Base-by-base conservation (phyloP, 2,329 filamentous ascomycete genomes). In the Phialocephala subalpina region DNA sequence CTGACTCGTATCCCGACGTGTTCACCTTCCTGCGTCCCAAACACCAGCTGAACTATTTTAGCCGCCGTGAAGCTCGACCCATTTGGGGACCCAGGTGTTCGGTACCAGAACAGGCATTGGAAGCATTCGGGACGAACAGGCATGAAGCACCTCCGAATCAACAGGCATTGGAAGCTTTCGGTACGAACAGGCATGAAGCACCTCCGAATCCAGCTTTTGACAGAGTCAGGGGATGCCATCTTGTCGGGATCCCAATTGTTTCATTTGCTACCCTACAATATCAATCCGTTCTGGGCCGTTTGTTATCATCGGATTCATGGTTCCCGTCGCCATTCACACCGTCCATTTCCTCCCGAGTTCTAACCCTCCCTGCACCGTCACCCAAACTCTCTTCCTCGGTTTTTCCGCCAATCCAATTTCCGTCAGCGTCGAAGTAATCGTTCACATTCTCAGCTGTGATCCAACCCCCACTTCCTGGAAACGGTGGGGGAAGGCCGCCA, bases 371-470 rank as follows among this genome's bases (percentile, higher is more conserved):
- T 1, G 87, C 89, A 9, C 90, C 89, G 63, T 89, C 88, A 53
- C 90, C 90, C 22, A 90, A 80, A 63, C 82, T 83, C 7, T 75
- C 79, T 2, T 75, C 73, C 1, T 75, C 77, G 8, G 60, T 69
- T 7, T 68, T 73, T 38, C 66, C 75, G 0, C 82, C 86, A 69
- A 92, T 90, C 86, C 91, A 95, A 75, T 95, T 94, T 2, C 93
- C 93, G 9, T 94, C 86, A 68, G 86, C 89, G 73, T 96, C 92
- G 78, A 96, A 92, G 75, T 89, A 97, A 72, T 97, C 87, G 69
- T 91, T 84, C 77, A 97, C 90, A 73, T 97, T 98, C 64, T 97
- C 95, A 9, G 92, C 92, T 18, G 95, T 98, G 75, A 98, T 94
- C 92, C 92, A 95, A 0, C 92, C 92, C 0, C 87, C 87, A 58